phyloP scores from a whole-genome alignment of 495 filamentous ascomycete species.

The Xylaria sp. region DNA sequence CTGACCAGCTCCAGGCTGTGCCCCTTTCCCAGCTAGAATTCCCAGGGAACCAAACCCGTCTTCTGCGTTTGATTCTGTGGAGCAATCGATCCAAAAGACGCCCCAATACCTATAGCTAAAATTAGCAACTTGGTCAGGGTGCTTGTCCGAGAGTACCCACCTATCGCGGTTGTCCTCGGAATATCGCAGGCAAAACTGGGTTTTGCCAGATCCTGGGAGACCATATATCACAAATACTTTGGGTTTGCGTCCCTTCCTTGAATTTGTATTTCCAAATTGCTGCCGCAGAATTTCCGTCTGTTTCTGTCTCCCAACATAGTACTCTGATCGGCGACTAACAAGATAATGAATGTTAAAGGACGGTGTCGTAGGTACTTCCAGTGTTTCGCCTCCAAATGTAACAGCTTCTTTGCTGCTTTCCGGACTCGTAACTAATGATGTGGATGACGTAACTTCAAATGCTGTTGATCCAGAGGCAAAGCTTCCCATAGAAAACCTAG shows the following conservation, averaged over 20 bases:
- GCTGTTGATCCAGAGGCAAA: not conserved
- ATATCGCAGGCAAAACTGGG: conserved; percentile 36
- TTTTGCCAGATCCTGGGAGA: conserved; percentile 48
- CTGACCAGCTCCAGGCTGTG: conserved; percentile 42
- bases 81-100: conserved; percentile 55
- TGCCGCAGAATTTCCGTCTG: not conserved
- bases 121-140: not conserved
- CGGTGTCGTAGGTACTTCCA: not conserved
- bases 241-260: conserved; percentile 12
- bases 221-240: conserved; percentile 31
- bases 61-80: conserved; percentile 38
- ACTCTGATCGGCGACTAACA: conserved; percentile 11
- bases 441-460: not conserved
- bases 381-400: not conserved
- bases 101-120: conserved; percentile 48
- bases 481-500: not conserved
- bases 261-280: not conserved
- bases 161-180: conserved; percentile 47
- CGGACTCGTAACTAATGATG: not conserved
- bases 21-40: conserved; percentile 32
- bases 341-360: conserved; percentile 13
- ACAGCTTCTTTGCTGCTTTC: not conserved
- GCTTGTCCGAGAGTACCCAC: conserved; percentile 33
- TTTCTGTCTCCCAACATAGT: conserved; percentile 18
- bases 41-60: conserved; percentile 40